A percentile compares a stretch with the other conserved stretches of the same genome.
phyloP scores from a whole-genome alignment of 768 basidiomycete species.

The Steccherinum ochraceum region DNA sequence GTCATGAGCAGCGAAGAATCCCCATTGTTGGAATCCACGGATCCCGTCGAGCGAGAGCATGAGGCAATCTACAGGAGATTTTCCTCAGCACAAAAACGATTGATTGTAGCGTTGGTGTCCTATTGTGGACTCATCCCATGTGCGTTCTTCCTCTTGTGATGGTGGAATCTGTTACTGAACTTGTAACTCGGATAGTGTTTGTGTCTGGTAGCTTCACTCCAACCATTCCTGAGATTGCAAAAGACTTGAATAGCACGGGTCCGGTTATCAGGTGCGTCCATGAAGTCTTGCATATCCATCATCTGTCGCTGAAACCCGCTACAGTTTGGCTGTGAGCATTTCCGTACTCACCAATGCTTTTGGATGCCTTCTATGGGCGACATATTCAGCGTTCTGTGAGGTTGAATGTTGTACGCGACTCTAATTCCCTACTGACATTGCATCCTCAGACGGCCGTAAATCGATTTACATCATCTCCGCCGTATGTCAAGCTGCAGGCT shows the following conservation, averaged over 20 bases:
- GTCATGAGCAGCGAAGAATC: slow-evolving; percentile 26
- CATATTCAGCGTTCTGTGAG: slow-evolving; percentile 41
- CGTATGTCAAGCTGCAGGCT: slow-evolving; percentile 54
- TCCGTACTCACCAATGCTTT: slow-evolving; percentile 39
- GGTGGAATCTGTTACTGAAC: no score
- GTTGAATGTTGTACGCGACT: slow-evolving; percentile 14
- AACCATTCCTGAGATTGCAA: slow-evolving; percentile 66
- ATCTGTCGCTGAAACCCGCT: not conserved
- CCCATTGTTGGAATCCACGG: slow-evolving; percentile 14
- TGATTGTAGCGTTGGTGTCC: slow-evolving; percentile 53
- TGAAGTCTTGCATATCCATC: not conserved
- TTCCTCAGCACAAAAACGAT: slow-evolving; percentile 38
- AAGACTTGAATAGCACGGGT: slow-evolving; percentile 52
- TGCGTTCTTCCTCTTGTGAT: no score
- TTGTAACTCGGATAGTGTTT: slow-evolving; percentile 45
- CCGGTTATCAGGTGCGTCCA: slow-evolving; percentile 46
- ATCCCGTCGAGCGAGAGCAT: slow-evolving; percentile 11
- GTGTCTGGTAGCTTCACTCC: slow-evolving; percentile 66
- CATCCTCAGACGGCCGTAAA: slow-evolving; percentile 52
- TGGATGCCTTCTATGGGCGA: slow-evolving; percentile 45
- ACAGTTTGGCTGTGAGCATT: slow-evolving; percentile 20
- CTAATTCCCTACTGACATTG: no score
- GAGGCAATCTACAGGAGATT: slow-evolving; percentile 54
- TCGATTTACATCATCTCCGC: slow-evolving; percentile 51
- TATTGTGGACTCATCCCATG: slow-evolving; percentile 56